Conservation (phyloP, 345 rosid species). For the Eucalyptus cladocalyx region DNA sequence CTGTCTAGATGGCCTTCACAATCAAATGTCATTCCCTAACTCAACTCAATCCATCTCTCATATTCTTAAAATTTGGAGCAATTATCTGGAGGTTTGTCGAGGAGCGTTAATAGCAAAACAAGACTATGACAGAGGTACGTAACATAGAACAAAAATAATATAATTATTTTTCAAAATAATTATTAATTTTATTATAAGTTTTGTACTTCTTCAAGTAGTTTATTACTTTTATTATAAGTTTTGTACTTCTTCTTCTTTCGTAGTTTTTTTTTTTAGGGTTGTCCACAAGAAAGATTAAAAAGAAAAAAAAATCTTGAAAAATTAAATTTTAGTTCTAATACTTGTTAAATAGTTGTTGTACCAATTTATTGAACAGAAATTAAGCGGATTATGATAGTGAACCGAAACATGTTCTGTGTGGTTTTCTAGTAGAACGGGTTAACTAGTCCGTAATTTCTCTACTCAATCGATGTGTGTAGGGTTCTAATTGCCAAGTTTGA, state of each 20-base stretch:
- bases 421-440: background rate
- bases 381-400: fast-evolving
- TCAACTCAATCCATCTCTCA: background rate
- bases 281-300: background rate
- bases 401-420: background rate
- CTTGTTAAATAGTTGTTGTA: background rate
- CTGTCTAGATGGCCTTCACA: background rate
- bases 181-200: too few species aligned
- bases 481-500: background rate
- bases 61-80: background rate
- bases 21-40: background rate
- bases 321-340: background rate
- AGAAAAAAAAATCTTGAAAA: background rate
- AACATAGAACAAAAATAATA: too few species aligned
- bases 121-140: background rate
- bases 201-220: too few species aligned
- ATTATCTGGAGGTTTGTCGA: background rate
- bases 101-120: background rate
- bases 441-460: background rate
- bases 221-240: too few species aligned
- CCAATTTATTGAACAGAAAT: background rate
- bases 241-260: too few species aligned
- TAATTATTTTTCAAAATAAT: too few species aligned
- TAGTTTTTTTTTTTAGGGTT: too few species aligned
- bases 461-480: background rate